phyloP scores from a whole-genome alignment of 1,139 yeast species.

The Wickerhamomyces sp. region DNA sequence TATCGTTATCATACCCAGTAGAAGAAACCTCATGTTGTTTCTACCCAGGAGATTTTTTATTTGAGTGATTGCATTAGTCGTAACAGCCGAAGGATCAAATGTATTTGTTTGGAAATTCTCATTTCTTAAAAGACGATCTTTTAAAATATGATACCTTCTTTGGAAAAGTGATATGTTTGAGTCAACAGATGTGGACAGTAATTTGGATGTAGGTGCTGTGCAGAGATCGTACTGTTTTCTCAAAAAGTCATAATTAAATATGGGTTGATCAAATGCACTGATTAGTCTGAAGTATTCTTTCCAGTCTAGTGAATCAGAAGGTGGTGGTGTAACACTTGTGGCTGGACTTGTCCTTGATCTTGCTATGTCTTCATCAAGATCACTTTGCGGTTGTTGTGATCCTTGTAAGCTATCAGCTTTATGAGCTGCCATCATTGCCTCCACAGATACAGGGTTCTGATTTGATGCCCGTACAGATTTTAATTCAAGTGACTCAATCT shows the following conservation, averaged over 20 bases:
- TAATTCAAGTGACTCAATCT: conserved; percentile 30
- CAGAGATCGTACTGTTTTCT: conserved; percentile 56
- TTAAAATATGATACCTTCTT: conserved; percentile 53
- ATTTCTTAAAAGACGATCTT: conserved; percentile 71
- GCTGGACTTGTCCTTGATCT: conserved; percentile 16
- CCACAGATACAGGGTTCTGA: conserved; percentile 10
- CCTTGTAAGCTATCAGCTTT: neutral
- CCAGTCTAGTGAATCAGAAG: conserved; percentile 46
- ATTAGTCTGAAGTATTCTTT: conserved; percentile 64
- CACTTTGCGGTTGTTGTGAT: conserved; percentile 3
- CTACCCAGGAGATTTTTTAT: conserved; percentile 84
- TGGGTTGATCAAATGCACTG: conserved; percentile 63
- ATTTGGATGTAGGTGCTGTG: conserved; percentile 14
- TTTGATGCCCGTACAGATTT: conserved; percentile 7
- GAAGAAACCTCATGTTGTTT: conserved; percentile 66
- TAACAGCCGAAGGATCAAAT: conserved; percentile 27
- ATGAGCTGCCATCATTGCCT: conserved; percentile 5
- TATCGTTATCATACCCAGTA: conserved; percentile 70
- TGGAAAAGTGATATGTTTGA: conserved; percentile 34
- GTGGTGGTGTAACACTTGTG: conserved; percentile 24
- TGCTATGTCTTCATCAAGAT: conserved; percentile 15
- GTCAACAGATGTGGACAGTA: conserved; percentile 27
- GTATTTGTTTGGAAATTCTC: conserved; percentile 47
- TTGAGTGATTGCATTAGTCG: conserved; percentile 55
- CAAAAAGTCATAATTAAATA: conserved; percentile 56